Percentiles rank a stretch among this genome's conserved stretches.
Evolutionary conservation across 2,329 filamentous ascomycete genomes (phyloP).

Genomic region (Bipolaris cookei): DNA sequence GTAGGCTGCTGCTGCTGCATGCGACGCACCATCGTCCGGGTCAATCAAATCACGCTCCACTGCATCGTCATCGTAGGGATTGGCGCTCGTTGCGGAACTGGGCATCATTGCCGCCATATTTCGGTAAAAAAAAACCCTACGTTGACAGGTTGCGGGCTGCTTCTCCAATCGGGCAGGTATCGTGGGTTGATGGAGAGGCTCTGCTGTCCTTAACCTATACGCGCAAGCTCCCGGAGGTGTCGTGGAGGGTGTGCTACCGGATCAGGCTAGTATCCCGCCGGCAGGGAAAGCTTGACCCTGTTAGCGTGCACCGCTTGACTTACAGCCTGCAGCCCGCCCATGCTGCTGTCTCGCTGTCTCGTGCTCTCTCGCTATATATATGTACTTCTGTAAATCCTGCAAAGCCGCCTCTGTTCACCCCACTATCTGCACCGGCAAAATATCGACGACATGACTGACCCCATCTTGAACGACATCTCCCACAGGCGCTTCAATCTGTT

Average conservation of each 20-base stretch:
- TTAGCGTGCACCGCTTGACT: constrained; percentile 26
- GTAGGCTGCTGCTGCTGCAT: constrained; percentile 16
- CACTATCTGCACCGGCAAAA: constrained; percentile 14
- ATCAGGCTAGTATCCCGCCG: constrained; percentile 33
- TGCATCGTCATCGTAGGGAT: constrained; percentile 54
- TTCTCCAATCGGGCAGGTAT: constrained; percentile 35
- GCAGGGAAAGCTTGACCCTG: constrained; percentile 28
- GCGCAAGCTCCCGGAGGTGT: constrained; percentile 21
- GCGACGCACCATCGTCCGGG: constrained; percentile 57
- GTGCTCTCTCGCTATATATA: constrained; percentile 23
- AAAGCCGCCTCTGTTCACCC: constrained; percentile 1
- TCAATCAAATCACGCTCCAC: constrained; percentile 60
- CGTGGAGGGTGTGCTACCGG: constrained; percentile 27
- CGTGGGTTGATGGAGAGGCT: constrained; percentile 42
- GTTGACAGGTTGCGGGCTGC: constrained; percentile 31
- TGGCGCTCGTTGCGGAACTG: constrained; percentile 47
- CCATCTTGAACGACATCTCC: constrained; percentile 83
- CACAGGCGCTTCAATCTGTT: constrained; percentile 93
- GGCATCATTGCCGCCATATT: constrained; percentile 56
- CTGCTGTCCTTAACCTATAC: constrained; percentile 30
- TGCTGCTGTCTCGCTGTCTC: constrained; percentile 18
- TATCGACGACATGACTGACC: constrained; percentile 52
- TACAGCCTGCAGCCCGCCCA: constrained; percentile 28
- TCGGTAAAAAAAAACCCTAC: constrained; percentile 30
- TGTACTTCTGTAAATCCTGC: background rate